phyloP scores from a whole-genome alignment of 2,329 filamentous ascomycete genomes.

The Dryadomyces quercus-mongolicae region DNA sequence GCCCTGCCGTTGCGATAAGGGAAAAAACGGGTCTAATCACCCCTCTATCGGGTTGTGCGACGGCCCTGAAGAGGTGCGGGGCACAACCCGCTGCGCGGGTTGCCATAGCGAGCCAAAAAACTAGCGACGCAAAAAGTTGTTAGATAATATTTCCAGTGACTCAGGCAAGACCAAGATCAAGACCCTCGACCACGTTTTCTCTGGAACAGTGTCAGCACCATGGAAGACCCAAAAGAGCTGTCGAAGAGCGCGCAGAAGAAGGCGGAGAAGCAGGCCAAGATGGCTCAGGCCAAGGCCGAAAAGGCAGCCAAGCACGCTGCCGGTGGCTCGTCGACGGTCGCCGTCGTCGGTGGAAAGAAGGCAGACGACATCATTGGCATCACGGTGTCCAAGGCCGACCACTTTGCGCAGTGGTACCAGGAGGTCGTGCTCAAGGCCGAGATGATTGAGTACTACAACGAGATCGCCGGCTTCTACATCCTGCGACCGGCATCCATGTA shows the following conservation, averaged over 20 bases:
- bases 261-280: constrained; percentile 47
- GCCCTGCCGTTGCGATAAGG: constrained; percentile 1
- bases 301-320: constrained; percentile 46
- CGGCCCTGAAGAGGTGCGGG: constrained; percentile 7
- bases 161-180: background rate
- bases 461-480: constrained; percentile 96
- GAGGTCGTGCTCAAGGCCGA: constrained; percentile 95
- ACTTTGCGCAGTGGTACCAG: constrained; percentile 94
- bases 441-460: constrained; percentile 89
- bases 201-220: too few species aligned
- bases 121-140: too few species aligned
- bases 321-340: constrained; percentile 28
- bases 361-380: constrained; percentile 70
- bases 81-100: background rate
- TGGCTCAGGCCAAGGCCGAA: constrained; percentile 48
- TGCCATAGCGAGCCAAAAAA: too few species aligned
- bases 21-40: background rate
- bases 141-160: too few species aligned
- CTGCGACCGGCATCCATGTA: constrained; percentile 55
- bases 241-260: constrained; percentile 56
- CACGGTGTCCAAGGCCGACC: constrained; percentile 69
- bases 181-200: background rate
- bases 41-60: constrained; percentile 3
- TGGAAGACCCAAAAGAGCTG: constrained; percentile 22
- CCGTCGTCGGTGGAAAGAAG: constrained; percentile 47